Conservation (phyloP, 1,284 basidiomycete species). For the Boletellus sp. region DNA sequence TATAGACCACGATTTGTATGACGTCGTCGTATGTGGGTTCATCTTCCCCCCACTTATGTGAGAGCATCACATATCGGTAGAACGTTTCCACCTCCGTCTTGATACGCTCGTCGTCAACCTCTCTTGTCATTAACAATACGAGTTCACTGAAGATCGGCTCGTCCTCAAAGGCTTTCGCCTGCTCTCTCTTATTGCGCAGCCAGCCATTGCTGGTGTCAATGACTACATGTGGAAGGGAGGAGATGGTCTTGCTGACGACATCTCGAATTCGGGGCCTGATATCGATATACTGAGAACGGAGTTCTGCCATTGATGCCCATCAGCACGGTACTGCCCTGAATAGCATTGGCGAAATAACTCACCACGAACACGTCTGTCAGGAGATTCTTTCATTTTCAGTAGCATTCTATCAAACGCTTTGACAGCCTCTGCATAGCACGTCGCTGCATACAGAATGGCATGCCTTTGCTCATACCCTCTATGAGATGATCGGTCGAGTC, state of each 20-base stretch:
- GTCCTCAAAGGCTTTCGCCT: not conserved
- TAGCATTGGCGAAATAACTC: not conserved
- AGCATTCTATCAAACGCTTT: not conserved
- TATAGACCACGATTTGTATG: not conserved
- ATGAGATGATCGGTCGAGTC: not conserved
- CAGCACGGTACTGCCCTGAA: not conserved
- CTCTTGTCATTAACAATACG: not conserved
- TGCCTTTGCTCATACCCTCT: not conserved
- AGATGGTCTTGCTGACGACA: not conserved
- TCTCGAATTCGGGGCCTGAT: not conserved
- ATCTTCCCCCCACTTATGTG: not conserved
- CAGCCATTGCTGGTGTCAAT: not conserved
- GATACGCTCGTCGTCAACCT: not conserved
- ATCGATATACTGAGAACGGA: not conserved
- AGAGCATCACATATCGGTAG: conserved; percentile 1
- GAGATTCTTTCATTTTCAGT: not conserved
- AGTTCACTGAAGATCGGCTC: not conserved
- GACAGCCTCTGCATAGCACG: not conserved
- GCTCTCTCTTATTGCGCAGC: not conserved
- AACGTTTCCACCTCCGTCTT: not conserved
- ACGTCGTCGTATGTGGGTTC: not conserved
- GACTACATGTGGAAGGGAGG: not conserved
- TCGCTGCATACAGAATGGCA: not conserved
- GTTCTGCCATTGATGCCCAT: not conserved
- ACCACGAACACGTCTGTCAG: not conserved